Conservation (phyloP, 352 stramenopile species). For the Globisporangium lucens region DNA sequence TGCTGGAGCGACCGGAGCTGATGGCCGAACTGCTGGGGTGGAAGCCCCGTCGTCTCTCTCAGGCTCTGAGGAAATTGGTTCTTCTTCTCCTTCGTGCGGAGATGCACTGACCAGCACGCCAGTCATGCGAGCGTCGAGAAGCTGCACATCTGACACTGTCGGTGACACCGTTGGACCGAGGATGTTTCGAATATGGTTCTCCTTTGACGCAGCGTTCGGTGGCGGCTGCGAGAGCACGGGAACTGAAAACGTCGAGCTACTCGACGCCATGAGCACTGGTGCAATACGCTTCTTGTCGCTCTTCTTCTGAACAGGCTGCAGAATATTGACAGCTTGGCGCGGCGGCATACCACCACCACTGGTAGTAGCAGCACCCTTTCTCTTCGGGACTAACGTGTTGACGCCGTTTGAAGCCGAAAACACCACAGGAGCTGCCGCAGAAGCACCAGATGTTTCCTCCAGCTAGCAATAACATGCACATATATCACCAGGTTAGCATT, state of each 20-base stretch:
- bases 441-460: constrained; percentile 50
- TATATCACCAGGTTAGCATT: neutral
- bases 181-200: constrained; percentile 84
- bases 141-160: constrained; percentile 40
- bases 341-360: constrained; percentile 17
- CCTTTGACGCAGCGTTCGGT: constrained; percentile 52
- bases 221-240: neutral
- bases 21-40: neutral
- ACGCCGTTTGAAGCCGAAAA: constrained; percentile 14
- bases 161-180: constrained; percentile 56
- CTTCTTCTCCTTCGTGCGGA: constrained; percentile 14
- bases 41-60: neutral
- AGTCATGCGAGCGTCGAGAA: constrained; percentile 62
- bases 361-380: constrained; percentile 29
- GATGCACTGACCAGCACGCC: constrained; percentile 22
- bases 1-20: constrained; percentile 17
- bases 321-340: constrained; percentile 30
- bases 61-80: neutral
- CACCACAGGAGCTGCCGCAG: neutral
- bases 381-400: constrained; percentile 67
- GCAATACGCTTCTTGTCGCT: constrained; percentile 68
- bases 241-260: constrained; percentile 11
- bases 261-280: constrained; percentile 40
- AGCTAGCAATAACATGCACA: constrained; percentile 30
- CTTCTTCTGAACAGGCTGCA: constrained; percentile 37